A percentile compares a stretch with the other conserved stretches of the same genome.
Conservation (phyloP, 1,139 yeast genomes). For the Hemisphaericaspora subhashii region DNA sequence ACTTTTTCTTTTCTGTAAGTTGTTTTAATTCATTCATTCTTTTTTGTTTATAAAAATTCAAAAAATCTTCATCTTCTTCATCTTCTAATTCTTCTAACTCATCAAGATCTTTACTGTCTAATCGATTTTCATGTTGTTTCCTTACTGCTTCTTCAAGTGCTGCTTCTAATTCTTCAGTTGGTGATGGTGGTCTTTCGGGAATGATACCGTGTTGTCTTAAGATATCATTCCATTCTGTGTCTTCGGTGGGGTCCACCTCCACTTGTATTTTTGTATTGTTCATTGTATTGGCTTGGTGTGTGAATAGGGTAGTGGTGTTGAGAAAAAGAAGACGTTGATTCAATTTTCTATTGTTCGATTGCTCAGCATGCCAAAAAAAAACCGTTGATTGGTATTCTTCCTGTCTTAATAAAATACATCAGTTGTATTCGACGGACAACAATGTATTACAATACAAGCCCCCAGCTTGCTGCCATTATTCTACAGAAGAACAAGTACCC, state of each 20-base stretch:
- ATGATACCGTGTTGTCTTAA: constrained; percentile 85
- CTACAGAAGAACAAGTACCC: no score
- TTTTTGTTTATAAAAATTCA: constrained; percentile 70
- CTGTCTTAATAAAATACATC: no score
- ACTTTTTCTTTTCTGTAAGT: constrained; percentile 60
- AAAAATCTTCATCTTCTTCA: constrained; percentile 73
- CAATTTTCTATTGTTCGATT: no score
- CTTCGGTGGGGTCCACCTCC: constrained; percentile 93
- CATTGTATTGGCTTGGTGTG: no score
- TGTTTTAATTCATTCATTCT: constrained; percentile 71
- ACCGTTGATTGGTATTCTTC: no score
- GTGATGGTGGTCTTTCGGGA: constrained; percentile 90
- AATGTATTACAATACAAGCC: no score
- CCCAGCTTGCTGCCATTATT: no score
- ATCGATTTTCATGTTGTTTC: constrained; percentile 70
- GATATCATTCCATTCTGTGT: constrained; percentile 98
- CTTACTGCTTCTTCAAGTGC: constrained; percentile 81
- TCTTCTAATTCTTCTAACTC: constrained; percentile 84
- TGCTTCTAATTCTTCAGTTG: constrained; percentile 81
- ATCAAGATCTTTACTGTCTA: constrained; percentile 73
- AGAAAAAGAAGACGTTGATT: no score
- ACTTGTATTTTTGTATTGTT: constrained; percentile 52
- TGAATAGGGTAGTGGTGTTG: no score
- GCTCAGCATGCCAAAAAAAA: no score
- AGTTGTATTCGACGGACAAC: no score